These are phyloP conservation scores for Oryza glaberrima DNA, from an alignment of 176 grass and related monocot genomes.

Conservation along the genomic window DNA sequence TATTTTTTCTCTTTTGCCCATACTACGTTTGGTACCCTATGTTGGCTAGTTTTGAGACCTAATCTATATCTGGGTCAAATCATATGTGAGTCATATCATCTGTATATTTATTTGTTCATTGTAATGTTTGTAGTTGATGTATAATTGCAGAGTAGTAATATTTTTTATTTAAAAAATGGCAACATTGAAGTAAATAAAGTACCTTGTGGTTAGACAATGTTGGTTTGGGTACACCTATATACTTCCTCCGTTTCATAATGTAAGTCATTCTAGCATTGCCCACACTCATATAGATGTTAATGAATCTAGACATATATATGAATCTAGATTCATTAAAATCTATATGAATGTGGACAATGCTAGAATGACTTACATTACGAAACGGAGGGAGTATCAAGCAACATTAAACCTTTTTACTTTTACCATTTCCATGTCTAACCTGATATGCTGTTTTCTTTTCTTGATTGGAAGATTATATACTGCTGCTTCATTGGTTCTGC, in stretches of 20 bases:
- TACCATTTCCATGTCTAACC: not conserved
- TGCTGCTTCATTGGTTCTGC: not conserved
- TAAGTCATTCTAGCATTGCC: no score
- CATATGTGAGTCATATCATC: not conserved
- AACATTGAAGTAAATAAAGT: not conserved
- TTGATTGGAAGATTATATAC: conserved; percentile 14
- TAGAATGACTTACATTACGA: no score
- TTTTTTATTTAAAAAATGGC: not conserved
- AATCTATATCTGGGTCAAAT: not conserved
- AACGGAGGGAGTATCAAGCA: not conserved
- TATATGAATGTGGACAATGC: no score
- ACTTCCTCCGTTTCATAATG: no score
- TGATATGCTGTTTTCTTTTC: conserved; percentile 20
- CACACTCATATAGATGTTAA: no score
- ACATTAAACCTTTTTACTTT: not conserved
- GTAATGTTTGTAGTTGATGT: not conserved
- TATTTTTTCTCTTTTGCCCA: not conserved
- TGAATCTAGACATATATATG: no score
- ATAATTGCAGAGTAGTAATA: not conserved
- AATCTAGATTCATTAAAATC: no score
- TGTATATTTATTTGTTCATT: not conserved
- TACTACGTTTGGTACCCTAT: not conserved
- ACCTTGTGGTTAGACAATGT: not conserved
- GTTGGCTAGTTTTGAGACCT: not conserved
- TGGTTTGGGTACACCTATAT: not conserved